Conservation (phyloP, 2,329 filamentous ascomycete genomes). For the Cephalotrichum gorgonifer region DNA sequence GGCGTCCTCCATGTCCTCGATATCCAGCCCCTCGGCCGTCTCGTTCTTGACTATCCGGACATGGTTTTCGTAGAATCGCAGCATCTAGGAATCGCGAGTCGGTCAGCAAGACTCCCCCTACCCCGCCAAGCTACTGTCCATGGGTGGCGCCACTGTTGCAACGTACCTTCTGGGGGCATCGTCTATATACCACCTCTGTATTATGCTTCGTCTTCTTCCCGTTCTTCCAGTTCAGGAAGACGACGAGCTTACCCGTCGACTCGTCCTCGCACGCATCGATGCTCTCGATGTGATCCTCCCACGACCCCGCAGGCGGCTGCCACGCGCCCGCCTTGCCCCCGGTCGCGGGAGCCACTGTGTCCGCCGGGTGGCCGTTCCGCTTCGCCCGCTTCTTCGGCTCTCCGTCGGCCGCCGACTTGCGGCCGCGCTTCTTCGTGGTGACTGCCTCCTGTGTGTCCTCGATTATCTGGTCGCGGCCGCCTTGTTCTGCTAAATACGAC, state of each 20-base stretch:
- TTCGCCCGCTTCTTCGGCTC: conserved; percentile 24
- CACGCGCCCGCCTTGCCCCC: conserved; percentile 31
- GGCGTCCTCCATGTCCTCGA: background rate
- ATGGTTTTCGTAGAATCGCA: conserved; percentile 49
- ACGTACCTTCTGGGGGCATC: conserved; percentile 65
- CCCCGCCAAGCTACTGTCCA: background rate
- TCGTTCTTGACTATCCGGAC: conserved; percentile 39
- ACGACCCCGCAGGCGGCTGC: conserved; percentile 61
- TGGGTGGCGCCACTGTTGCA: background rate
- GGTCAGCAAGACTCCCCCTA: conserved; percentile 6
- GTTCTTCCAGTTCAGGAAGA: conserved; percentile 65
- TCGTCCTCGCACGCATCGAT: conserved; percentile 67
- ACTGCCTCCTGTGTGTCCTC: conserved; percentile 37
- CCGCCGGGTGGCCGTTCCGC: conserved; percentile 36
- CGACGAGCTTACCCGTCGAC: conserved; percentile 46
- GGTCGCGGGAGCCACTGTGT: conserved; percentile 36
- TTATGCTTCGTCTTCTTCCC: conserved; percentile 65
- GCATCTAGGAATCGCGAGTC: conserved; percentile 36
- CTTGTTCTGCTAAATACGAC: conserved; percentile 52
- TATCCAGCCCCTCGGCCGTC: conserved; percentile 6
- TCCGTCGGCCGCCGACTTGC: conserved; percentile 27
- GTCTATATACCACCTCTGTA: conserved; percentile 57
- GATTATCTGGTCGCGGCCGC: conserved; percentile 49
- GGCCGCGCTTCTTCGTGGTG: conserved; percentile 47
- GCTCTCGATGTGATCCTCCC: conserved; percentile 62